A percentile compares a stretch with the other conserved stretches of the same genome.
Evolutionary conservation across 2,329 filamentous ascomycete species (phyloP).

Genomic region (Monosporascus sp.): DNA sequence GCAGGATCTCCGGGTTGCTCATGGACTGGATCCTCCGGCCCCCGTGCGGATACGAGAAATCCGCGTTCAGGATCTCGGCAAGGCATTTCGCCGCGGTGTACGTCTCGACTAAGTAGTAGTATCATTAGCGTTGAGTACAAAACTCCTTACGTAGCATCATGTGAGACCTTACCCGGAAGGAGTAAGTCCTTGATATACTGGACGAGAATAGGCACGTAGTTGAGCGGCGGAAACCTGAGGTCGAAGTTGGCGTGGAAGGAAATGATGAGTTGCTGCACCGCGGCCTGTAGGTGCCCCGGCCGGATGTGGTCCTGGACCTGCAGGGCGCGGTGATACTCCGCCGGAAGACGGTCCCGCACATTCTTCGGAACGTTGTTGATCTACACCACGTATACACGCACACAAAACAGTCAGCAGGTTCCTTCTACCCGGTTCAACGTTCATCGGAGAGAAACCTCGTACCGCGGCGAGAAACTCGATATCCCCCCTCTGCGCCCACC

Average conservation of each 20-base stretch:
- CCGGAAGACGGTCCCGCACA: slow-evolving; percentile 61
- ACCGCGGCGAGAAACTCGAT: slow-evolving; percentile 69
- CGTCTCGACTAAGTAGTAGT: slow-evolving; percentile 51
- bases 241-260: slow-evolving; percentile 64
- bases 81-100: slow-evolving; percentile 56
- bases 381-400: slow-evolving; percentile 25
- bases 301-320: slow-evolving; percentile 45
- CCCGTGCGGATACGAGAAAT: slow-evolving; percentile 53
- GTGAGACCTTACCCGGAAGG: slow-evolving; percentile 58
- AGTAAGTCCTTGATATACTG: slow-evolving; percentile 66
- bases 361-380: slow-evolving; percentile 54
- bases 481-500: slow-evolving; percentile 62
- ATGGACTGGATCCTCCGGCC: slow-evolving; percentile 41
- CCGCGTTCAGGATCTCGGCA: slow-evolving; percentile 42
- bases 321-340: slow-evolving; percentile 53
- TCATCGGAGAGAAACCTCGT: slow-evolving; percentile 21
- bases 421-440: background rate
- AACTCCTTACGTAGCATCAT: background rate
- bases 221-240: slow-evolving; percentile 68
- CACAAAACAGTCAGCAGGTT: slow-evolving; percentile 1
- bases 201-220: slow-evolving; percentile 62
- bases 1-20: slow-evolving; percentile 67
- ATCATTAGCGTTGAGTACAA: slow-evolving; percentile 14
- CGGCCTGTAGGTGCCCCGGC: slow-evolving; percentile 57
- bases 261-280: slow-evolving; percentile 55